These are phyloP conservation scores for Crepidotus variabilis DNA, from an alignment of 768 basidiomycete species.

Conservation along the genomic window DNA sequence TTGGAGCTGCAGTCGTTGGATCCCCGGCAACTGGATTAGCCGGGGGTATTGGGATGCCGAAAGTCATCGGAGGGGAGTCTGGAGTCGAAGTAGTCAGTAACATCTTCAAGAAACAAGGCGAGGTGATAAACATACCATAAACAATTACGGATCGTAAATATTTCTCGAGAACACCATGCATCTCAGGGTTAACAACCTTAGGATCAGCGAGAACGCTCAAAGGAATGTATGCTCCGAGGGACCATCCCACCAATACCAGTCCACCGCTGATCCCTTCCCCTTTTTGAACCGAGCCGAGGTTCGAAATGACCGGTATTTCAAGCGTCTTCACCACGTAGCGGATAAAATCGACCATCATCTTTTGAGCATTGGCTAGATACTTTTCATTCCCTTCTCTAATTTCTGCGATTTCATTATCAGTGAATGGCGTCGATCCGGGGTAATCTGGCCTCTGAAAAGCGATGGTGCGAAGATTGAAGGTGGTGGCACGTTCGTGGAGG, in stretches of 20 bases:
- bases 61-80: not conserved
- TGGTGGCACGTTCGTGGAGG: not conserved
- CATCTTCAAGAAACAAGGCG: not conserved
- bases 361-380: not conserved
- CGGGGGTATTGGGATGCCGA: not conserved
- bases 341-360: not conserved
- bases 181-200: not conserved
- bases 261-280: not conserved
- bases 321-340: not conserved
- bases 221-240: not conserved
- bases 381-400: not conserved
- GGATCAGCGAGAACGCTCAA: not conserved
- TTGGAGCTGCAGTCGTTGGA: not conserved
- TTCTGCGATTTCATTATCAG: not conserved
- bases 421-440: not conserved
- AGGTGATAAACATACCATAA: not conserved
- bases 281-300: too few species aligned
- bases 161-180: not conserved
- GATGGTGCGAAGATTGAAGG: not conserved
- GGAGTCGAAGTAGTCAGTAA: not conserved
- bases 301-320: not conserved
- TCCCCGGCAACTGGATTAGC: not conserved
- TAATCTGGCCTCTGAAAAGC: not conserved
- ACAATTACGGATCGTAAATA: not conserved
- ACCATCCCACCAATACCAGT: not conserved